phyloP scores from a whole-genome alignment of 371 early-diverging fungal species.

The Apophysomyces variabilis region DNA sequence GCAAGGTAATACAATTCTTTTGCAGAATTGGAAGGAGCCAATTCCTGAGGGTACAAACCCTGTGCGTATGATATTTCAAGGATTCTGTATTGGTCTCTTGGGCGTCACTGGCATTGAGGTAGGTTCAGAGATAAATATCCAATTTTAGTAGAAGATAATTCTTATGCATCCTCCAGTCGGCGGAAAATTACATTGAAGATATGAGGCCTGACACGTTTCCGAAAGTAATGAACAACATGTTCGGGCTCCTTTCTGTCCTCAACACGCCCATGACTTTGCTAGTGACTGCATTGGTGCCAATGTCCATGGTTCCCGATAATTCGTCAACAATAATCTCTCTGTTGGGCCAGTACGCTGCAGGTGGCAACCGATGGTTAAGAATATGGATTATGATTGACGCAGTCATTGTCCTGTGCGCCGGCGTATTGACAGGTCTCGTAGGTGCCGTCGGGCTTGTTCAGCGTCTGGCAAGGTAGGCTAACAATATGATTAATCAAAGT shows the following conservation, averaged over 20 bases:
- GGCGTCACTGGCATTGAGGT: constrained; percentile 62
- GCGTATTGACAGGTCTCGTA: constrained; percentile 63
- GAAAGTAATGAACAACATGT: constrained; percentile 64
- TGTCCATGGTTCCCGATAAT: constrained; percentile 42
- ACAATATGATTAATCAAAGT: background rate
- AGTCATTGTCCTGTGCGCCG: constrained; percentile 63
- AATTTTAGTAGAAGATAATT: background rate
- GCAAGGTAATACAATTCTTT: constrained; percentile 38
- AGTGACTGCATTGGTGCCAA: constrained; percentile 48
- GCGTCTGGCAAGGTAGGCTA: constrained; percentile 43
- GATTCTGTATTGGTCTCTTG: constrained; percentile 62
- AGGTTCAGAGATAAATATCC: background rate
- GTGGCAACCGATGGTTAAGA: constrained; percentile 46
- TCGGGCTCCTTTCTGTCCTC: constrained; percentile 42
- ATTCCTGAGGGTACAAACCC: constrained; percentile 35
- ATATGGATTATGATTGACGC: constrained; percentile 59
- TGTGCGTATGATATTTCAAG: constrained; percentile 45
- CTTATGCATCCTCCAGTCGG: constrained; percentile 25
- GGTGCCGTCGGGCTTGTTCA: constrained; percentile 57
- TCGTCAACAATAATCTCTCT: constrained; percentile 48
- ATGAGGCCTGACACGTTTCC: constrained; percentile 58
- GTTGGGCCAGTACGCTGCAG: constrained; percentile 47
- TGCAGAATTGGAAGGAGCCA: constrained; percentile 50
- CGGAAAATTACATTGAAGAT: constrained; percentile 61
- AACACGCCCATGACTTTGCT: constrained; percentile 56